Percentiles rank a stretch among this genome's conserved stretches.
phyloP scores from a whole-genome alignment of 2,329 filamentous ascomycete species.

The Curvularia spicifera region DNA sequence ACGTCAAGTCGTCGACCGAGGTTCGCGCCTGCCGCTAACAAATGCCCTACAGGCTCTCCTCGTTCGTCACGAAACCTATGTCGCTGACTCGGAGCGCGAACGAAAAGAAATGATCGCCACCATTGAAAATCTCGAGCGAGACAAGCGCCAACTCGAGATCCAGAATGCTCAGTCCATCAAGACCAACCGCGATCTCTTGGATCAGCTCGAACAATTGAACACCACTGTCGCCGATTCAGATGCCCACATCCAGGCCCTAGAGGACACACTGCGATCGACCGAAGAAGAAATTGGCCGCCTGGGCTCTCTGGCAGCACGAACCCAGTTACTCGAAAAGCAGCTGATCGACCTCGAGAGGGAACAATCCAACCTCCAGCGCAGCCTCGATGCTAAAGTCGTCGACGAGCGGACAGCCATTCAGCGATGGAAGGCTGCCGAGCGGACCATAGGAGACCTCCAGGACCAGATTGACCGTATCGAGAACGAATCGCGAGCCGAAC shows the following conservation, averaged over 20 bases:
- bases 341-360: conserved; percentile 80
- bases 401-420: conserved; percentile 80
- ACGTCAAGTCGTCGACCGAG: conserved; percentile 18
- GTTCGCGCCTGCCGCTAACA: conserved; percentile 65
- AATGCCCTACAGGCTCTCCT: conserved; percentile 81
- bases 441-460: conserved; percentile 77
- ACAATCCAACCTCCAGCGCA: conserved; percentile 73
- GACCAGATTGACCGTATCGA: conserved; percentile 91
- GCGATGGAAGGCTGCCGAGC: conserved; percentile 85
- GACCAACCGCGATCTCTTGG: conserved; percentile 80
- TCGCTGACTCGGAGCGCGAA: conserved; percentile 88
- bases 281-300: conserved; percentile 78
- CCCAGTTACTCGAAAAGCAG: conserved; percentile 80
- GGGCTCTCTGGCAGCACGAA: conserved; percentile 74
- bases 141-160: conserved; percentile 72
- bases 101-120: conserved; percentile 73
- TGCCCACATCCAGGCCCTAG: conserved; percentile 75
- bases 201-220: conserved; percentile 86
- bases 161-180: conserved; percentile 79
- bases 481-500: conserved; percentile 78
- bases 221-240: conserved; percentile 80
- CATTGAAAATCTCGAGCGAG: conserved; percentile 76
- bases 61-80: conserved; percentile 90
- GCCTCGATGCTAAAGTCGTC: conserved; percentile 70
- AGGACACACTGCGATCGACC: conserved; percentile 76